phyloP scores from a whole-genome alignment of 495 filamentous ascomycete species.

The Neurospora intermedia region DNA sequence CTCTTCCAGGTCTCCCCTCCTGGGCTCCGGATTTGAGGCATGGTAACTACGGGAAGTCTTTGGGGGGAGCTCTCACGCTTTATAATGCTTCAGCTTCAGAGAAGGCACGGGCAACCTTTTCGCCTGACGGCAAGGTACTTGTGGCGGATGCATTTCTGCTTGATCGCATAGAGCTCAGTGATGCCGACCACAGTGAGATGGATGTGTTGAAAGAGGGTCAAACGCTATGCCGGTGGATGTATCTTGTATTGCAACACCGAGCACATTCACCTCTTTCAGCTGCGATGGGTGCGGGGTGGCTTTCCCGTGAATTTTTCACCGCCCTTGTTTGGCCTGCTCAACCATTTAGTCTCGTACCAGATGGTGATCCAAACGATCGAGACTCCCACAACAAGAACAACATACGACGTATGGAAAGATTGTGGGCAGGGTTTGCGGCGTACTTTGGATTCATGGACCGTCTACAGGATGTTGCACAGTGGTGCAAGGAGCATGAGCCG shows the following conservation, averaged over 20 bases:
- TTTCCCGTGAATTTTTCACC: background rate
- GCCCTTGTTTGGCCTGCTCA: background rate
- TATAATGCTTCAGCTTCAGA: background rate
- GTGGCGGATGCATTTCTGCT: background rate
- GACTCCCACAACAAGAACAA: background rate
- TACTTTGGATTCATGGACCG: background rate
- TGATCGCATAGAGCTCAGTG: background rate
- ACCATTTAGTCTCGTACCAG: too few species aligned
- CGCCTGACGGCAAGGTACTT: background rate
- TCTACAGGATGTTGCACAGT: background rate
- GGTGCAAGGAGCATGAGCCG: background rate
- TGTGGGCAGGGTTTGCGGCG: background rate
- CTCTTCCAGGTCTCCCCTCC: background rate
- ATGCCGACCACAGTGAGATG: background rate
- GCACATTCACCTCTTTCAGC: background rate
- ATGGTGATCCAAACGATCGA: background rate
- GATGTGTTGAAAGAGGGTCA: background rate
- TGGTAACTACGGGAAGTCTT: background rate
- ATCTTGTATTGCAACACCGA: background rate
- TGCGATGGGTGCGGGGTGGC: background rate
- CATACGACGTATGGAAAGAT: background rate
- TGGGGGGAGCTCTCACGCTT: background rate
- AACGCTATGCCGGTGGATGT: background rate
- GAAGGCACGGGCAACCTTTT: background rate
- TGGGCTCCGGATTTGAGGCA: background rate